phyloP scores from a whole-genome alignment of 371 early-diverging fungal species.

The Thermomucor indicae-seudaticae region DNA sequence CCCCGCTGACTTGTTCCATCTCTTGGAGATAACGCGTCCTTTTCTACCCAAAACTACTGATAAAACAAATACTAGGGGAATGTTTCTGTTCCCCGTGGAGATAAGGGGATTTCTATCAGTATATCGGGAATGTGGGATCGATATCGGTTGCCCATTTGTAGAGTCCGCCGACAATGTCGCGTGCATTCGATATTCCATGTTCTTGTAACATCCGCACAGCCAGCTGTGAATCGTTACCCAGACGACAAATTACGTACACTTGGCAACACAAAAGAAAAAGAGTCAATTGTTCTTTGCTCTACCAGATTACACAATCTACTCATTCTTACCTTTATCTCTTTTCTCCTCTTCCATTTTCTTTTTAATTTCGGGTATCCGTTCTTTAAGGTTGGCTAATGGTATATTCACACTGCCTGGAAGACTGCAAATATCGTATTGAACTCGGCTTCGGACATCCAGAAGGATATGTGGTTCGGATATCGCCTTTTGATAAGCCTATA shows the following conservation, averaged over 20 bases:
- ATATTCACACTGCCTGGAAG: constrained; percentile 65
- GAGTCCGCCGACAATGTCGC: constrained; percentile 84
- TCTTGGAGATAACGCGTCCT: neutral
- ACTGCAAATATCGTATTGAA: constrained; percentile 81
- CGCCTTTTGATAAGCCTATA: too few relatives aligned
- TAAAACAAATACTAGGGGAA: neutral
- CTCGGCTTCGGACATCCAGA: constrained; percentile 82
- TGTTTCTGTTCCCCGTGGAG: neutral
- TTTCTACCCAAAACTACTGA: neutral
- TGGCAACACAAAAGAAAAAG: constrained; percentile 11
- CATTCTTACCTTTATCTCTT: constrained; percentile 24
- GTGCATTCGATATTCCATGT: constrained; percentile 45
- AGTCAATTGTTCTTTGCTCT: neutral
- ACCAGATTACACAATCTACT: neutral
- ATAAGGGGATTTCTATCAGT: constrained; percentile 41
- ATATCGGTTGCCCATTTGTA: constrained; percentile 71
- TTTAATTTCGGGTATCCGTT: constrained; percentile 35
- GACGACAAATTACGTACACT: constrained; percentile 87
- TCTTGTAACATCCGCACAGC: constrained; percentile 70
- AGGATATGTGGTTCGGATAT: constrained; percentile 61
- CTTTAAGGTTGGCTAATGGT: constrained; percentile 42
- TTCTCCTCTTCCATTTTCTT: constrained; percentile 19
- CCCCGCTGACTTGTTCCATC: neutral
- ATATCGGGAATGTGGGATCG: constrained; percentile 81
- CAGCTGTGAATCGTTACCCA: constrained; percentile 88